Evolutionary conservation across 306 rosid species (phyloP), one percentile per base, ranked within the genome.

Genomic region (Dalbergia oliveri): DNA sequence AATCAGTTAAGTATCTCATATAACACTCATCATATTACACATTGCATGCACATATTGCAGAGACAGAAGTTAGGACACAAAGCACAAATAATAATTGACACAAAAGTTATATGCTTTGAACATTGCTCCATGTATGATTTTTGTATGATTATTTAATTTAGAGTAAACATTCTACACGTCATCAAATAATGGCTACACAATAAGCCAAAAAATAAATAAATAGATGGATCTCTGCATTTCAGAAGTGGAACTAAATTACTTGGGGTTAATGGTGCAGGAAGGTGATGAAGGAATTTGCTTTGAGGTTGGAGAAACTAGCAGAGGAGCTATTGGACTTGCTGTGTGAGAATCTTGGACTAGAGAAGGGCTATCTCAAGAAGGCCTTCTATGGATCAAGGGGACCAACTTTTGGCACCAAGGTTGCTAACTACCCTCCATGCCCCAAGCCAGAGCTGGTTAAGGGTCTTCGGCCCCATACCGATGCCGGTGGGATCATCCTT

Each of bases 391-490:
- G 98, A 39, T 81, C 97, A n/a, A 88, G 81, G 19, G 97, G 97
- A 33, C 97, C 94, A 31, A 93, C 91, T 67, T 94, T 92, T 64
- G 98, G 98, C 15, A 94, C 97, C 60, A 94, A 94, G 85, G 93
- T 94, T 3, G 94, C 97, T 19, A 92, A 94, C 83, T 94, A 94
- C 84, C 97, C 98, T 9, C 91, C 92, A 0, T 94, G 98, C 37
- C 98, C 97, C 0, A 88, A 90, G 12, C 97, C 97, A 6, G 94
- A 91, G 26, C 82, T 91, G 59, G 91, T 94, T 72, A 94, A 92
- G 86, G 98, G 98, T 51, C 98, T 94, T 54, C 84, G 98, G 1
- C 90, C 97, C 23, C 98, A 94, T 83, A 94, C 98, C 14, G 98
- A 94, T 50, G 98, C 98, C 3, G 97, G 98, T 1, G 97, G 98